A percentile compares a stretch with the other conserved stretches of the same genome.
These are phyloP conservation scores for Fusarium sp. DNA, from an alignment of 2,329 filamentous ascomycete genomes.

Conservation along the genomic window DNA sequence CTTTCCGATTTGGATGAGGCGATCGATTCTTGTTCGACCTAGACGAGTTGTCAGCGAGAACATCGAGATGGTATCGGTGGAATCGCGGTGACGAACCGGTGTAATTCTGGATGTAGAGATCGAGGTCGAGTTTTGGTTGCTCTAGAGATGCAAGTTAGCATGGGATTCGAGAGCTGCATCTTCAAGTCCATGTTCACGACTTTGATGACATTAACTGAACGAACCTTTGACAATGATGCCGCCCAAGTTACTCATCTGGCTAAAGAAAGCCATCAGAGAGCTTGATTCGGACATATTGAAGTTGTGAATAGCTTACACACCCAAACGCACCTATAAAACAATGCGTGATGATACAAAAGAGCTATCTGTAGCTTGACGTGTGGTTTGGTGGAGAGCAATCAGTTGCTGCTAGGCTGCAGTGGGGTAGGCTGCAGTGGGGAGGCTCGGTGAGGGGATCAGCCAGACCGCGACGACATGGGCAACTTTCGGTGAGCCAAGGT, in stretches of 20 bases:
- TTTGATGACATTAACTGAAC: conserved; percentile 16
- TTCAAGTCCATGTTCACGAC: conserved; percentile 3
- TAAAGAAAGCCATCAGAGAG: conserved; percentile 58
- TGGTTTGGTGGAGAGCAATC: conserved; percentile 30
- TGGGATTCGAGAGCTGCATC: not conserved
- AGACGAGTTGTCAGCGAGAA: conserved; percentile 23
- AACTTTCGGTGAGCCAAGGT: conserved; percentile 6
- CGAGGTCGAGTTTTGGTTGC: conserved; percentile 88
- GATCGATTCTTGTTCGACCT: conserved; percentile 86
- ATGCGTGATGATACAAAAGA: conserved; percentile 20
- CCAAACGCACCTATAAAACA: conserved; percentile 2
- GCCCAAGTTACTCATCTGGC: conserved; percentile 60
- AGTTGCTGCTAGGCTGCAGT: conserved; percentile 35
- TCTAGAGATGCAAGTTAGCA: conserved; percentile 61
- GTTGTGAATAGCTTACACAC: not conserved
- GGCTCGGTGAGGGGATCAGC: not conserved
- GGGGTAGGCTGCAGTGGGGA: conserved; percentile 27
- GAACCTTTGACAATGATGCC: conserved; percentile 63
- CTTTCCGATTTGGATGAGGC: conserved; percentile 84
- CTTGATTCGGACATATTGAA: conserved; percentile 55
- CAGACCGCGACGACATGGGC: not conserved
- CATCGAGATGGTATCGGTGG: not conserved
- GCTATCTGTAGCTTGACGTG: conserved; percentile 41
- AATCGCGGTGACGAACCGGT: conserved; percentile 66
- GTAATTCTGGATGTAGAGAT: conserved; percentile 92